These are phyloP conservation scores for Pestalotiopsis sp. DNA, from an alignment of 2,329 filamentous ascomycete genomes.

Conservation along the genomic window DNA sequence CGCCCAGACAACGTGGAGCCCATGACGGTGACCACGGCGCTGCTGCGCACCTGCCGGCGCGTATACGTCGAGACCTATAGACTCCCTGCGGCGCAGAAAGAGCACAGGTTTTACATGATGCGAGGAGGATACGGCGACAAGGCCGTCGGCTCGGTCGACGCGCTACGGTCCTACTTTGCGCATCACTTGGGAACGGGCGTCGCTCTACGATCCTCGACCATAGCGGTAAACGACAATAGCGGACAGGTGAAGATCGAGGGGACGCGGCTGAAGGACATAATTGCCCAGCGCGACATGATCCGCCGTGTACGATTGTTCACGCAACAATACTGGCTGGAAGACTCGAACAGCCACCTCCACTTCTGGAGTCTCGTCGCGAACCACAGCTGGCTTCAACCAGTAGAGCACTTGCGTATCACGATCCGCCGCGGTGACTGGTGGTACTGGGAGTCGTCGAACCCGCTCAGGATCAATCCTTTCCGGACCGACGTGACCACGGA, in stretches of 20 bases:
- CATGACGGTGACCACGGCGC: conserved; percentile 21
- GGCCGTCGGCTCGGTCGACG: background rate
- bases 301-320: conserved; percentile 20
- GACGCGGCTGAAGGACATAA: conserved; percentile 10
- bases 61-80: conserved; percentile 34
- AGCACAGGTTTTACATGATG: conserved; percentile 31
- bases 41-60: conserved; percentile 37
- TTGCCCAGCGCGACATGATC: conserved; percentile 18
- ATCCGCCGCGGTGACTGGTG: conserved; percentile 38
- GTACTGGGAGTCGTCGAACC: conserved; percentile 33
- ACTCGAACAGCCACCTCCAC: conserved; percentile 3
- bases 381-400: conserved; percentile 21
- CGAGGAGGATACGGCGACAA: conserved; percentile 13
- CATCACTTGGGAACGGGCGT: conserved; percentile 14
- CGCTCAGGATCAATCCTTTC: conserved; percentile 28
- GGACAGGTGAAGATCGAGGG: conserved; percentile 14
- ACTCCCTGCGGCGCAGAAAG: conserved; percentile 30
- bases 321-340: conserved; percentile 29
- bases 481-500: conserved; percentile 13
- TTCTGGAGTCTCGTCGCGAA: conserved; percentile 12
- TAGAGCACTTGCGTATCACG: conserved; percentile 32
- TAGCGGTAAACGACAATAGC: background rate
- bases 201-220: conserved; percentile 17
- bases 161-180: conserved; percentile 19
- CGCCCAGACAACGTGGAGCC: conserved; percentile 33